Base-by-base conservation (phyloP, 257 asterid genomes). In the Handroanthus guayacan region DNA sequence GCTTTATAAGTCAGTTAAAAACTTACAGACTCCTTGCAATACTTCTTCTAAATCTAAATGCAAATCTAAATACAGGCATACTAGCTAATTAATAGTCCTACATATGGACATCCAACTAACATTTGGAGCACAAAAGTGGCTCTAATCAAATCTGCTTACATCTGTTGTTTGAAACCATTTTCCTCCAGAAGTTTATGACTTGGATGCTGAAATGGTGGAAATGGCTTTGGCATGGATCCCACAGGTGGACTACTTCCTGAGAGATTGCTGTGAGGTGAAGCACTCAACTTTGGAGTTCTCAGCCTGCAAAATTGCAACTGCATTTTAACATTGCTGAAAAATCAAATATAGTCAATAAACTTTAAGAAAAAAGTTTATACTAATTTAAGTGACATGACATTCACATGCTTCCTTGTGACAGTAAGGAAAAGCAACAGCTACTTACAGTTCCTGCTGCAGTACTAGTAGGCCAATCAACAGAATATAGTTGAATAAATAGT, bases 171-270 rank as follows among this genome's bases (percentile, higher is more conserved):
- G 86, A 93, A 93, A 67, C 98, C 98, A 86, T 88, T 89, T 85
- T 89, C 97, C 82, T 87, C 92, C 20, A 91, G 85, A 65, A 91
- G 97, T 83, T 89, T 82, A 85, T 89, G 94, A 80, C 98, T 89
- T 67, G 98, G 97, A 84, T 93, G 98, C 80, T 87, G 94, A 84
- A 88, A 93, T 68, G 94, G 87, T 52, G 96, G 98, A 84, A 91
- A 84, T 14, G 98, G 81, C 78, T 93, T 91, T 64, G 97, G 97
- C 83, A 83, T 82, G 57, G 98, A 91, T 75, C 95, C 97, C 72
- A 89, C 91, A 14, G 93, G 97, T 25, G 96, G 91, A 82, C 97
- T 93, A 73, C 92, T 84, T 75, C 86, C 89, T 36, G 84, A 79
- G 48, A 83, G 75, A 82, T 75, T 82, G 78, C 89, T 86, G 62